A percentile compares a stretch with the other conserved stretches of the same genome.
Conservation (phyloP, 2,329 filamentous ascomycete genomes). For the Penicillium vulpinum region DNA sequence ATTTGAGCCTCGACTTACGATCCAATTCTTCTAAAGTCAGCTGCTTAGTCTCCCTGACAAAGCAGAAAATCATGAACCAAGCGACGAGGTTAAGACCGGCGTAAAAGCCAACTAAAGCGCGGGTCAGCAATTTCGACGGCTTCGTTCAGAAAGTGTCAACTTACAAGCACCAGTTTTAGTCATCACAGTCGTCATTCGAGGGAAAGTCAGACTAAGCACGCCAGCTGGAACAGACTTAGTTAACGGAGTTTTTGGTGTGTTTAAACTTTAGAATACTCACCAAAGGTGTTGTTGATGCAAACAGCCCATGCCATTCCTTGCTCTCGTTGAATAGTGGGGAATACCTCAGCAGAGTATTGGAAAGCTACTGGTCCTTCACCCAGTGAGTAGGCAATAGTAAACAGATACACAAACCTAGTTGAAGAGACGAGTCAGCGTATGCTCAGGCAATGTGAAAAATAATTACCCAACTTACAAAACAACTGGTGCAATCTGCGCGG, state of each 20-base stretch:
- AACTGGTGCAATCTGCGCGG: slow-evolving; percentile 35
- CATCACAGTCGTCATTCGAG: slow-evolving; percentile 47
- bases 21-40: slow-evolving; percentile 43
- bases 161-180: slow-evolving; percentile 57
- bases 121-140: neutral
- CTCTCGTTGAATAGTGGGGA: slow-evolving; percentile 54
- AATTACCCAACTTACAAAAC: slow-evolving; percentile 14
- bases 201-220: slow-evolving; percentile 50
- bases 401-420: slow-evolving; percentile 62
- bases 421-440: slow-evolving; percentile 43
- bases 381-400: slow-evolving; percentile 62
- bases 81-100: slow-evolving; percentile 59
- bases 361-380: slow-evolving; percentile 58
- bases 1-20: slow-evolving; percentile 12
- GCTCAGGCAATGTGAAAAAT: too few relatives aligned
- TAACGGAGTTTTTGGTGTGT: slow-evolving; percentile 17
- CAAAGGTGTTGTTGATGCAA: slow-evolving; percentile 34
- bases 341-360: slow-evolving; percentile 55
- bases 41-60: slow-evolving; percentile 56
- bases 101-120: slow-evolving; percentile 47
- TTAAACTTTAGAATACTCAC: slow-evolving; percentile 7
- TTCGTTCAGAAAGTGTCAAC: slow-evolving; percentile 18
- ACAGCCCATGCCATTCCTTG: slow-evolving; percentile 30
- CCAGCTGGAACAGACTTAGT: slow-evolving; percentile 35
- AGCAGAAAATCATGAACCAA: slow-evolving; percentile 64